Evolutionary conservation across 2,329 filamentous ascomycete genomes (phyloP).

Genomic region (Alternaria postmessia): DNA sequence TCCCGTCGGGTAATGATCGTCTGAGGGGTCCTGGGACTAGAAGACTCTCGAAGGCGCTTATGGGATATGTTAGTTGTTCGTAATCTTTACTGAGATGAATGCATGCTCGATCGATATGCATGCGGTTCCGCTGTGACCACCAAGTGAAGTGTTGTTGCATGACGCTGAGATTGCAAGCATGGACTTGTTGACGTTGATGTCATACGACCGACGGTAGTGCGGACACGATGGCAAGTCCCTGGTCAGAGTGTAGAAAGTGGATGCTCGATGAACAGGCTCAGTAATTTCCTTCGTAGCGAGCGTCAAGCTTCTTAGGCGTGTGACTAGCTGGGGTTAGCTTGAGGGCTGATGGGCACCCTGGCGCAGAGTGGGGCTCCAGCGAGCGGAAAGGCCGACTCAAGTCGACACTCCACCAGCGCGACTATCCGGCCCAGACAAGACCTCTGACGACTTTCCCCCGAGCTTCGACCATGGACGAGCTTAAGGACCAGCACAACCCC

Average conservation of each 20-base stretch:
- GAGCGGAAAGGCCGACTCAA: conserved; percentile 21
- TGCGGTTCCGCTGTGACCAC: neutral
- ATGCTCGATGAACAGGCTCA: neutral
- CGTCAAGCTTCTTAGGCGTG: conserved; percentile 20
- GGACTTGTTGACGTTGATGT: conserved; percentile 4
- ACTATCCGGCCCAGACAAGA: conserved; percentile 26
- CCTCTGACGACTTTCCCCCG: conserved; percentile 25
- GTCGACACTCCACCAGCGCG: conserved; percentile 22
- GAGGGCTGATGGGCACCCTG: conserved; percentile 11
- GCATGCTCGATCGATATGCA: too few relatives aligned
- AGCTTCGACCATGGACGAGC: conserved; percentile 42
- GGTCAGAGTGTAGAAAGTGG: conserved; percentile 1
- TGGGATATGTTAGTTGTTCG: neutral
- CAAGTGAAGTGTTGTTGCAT: neutral
- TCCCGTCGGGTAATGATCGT: neutral
- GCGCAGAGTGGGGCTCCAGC: conserved; percentile 23
- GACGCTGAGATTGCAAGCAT: neutral
- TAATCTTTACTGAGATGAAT: neutral
- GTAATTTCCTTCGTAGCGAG: neutral
- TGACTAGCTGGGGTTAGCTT: conserved; percentile 18
- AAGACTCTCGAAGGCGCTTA: neutral
- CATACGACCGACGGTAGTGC: neutral
- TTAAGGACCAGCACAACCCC: conserved; percentile 35
- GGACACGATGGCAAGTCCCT: neutral
- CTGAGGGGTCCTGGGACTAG: neutral